phyloP scores from a whole-genome alignment of 352 stramenopile species.

The Thraustochytrium sp. region DNA sequence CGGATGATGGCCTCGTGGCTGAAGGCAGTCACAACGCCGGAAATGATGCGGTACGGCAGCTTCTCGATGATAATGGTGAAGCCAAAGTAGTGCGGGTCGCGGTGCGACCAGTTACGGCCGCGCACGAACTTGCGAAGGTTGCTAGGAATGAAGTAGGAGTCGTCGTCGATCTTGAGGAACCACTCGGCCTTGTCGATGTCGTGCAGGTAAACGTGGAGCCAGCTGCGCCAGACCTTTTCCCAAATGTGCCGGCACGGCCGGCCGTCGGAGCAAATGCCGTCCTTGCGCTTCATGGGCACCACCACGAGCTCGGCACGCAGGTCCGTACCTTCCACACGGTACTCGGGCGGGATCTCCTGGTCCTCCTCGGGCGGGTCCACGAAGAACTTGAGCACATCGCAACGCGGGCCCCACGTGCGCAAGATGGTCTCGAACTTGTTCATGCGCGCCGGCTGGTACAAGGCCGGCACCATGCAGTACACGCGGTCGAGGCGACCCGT shows the following conservation, averaged over 20 bases:
- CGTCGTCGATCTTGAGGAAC: slow-evolving; percentile 45
- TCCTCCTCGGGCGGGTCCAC: slow-evolving; percentile 15
- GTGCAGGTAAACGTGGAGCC: background rate
- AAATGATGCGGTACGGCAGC: background rate
- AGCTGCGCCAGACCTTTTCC: slow-evolving; percentile 43
- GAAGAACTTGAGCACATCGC: slow-evolving; percentile 43
- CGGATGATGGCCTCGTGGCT: background rate
- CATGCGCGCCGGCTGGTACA: background rate
- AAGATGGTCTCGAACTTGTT: slow-evolving; percentile 11
- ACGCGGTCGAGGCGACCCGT: background rate
- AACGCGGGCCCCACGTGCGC: background rate
- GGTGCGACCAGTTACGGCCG: background rate
- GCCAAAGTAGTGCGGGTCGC: slow-evolving; percentile 40
- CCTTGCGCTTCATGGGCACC: slow-evolving; percentile 17
- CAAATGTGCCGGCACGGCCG: slow-evolving; percentile 37
- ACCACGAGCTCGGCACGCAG: slow-evolving; percentile 11
- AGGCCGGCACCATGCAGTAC: slow-evolving; percentile 43
- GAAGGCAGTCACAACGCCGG: slow-evolving; percentile 18
- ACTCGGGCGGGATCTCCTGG: background rate
- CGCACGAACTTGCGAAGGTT: slow-evolving; percentile 16
- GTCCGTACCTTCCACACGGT: background rate
- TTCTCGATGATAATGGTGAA: background rate
- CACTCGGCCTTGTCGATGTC: slow-evolving; percentile 12
- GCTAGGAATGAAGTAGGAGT: slow-evolving; percentile 36
- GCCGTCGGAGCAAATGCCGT: background rate